Evolutionary conservation across 1,284 basidiomycete genomes (phyloP).

Genomic region (Naganishia cerealis): DNA sequence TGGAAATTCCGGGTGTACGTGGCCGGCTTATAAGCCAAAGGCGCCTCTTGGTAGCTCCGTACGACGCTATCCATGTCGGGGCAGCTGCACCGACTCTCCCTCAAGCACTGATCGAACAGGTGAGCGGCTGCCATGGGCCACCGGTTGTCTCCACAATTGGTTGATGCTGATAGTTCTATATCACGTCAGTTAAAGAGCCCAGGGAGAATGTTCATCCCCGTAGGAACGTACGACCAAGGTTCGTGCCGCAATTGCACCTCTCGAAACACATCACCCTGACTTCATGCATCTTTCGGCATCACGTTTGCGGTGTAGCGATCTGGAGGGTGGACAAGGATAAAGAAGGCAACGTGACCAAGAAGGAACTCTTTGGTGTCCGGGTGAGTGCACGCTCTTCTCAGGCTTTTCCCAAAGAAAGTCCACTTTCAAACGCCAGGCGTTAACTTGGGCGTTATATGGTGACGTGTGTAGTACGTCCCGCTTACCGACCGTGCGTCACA

Average conservation of each 20-base stretch:
- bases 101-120: slow-evolving; percentile 65
- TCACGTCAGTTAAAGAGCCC: slow-evolving; percentile 52
- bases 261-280: not conserved
- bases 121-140: slow-evolving; percentile 28
- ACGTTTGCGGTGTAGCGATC: slow-evolving; percentile 59
- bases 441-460: not conserved
- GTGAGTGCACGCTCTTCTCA: slow-evolving; percentile 56
- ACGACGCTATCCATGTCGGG: slow-evolving; percentile 89
- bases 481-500: slow-evolving; percentile 26
- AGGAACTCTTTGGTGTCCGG: slow-evolving; percentile 74
- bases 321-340: slow-evolving; percentile 77
- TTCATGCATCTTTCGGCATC: not conserved
- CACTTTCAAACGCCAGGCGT: not conserved
- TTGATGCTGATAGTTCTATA: not conserved
- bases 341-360: slow-evolving; percentile 67
- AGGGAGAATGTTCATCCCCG: slow-evolving; percentile 91
- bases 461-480: slow-evolving; percentile 25
- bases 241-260: slow-evolving; percentile 10
- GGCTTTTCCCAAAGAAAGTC: not conserved
- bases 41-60: slow-evolving; percentile 62
- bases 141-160: not conserved
- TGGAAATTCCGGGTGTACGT: not conserved
- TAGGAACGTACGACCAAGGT: slow-evolving; percentile 62
- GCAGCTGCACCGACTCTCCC: slow-evolving; percentile 83
- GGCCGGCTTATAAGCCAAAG: slow-evolving; percentile 30